phyloP scores from a whole-genome alignment of 2,329 filamentous ascomycete species.

The Diaporthe destruens region DNA sequence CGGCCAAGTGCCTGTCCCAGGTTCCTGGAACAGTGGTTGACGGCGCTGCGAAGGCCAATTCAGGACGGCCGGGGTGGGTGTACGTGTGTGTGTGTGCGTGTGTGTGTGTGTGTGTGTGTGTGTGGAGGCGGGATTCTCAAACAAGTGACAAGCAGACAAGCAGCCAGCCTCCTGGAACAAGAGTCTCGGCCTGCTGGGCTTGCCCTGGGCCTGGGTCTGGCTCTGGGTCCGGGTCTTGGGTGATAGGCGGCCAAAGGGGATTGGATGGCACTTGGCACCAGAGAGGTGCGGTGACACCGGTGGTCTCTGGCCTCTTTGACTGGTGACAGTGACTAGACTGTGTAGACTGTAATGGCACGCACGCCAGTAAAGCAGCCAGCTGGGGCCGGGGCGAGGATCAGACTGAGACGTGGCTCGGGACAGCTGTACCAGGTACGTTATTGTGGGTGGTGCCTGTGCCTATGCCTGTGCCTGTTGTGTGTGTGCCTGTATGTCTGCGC shows the following conservation, averaged over 20 bases:
- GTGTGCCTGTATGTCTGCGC: no score
- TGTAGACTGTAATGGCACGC: constrained; percentile 30
- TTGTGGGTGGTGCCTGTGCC: neutral
- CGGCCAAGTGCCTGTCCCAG: constrained; percentile 33
- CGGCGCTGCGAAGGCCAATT: constrained; percentile 21
- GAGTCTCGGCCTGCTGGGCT: constrained; percentile 40
- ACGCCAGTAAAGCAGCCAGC: constrained; percentile 36
- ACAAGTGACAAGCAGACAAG: constrained; percentile 41
- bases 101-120: neutral
- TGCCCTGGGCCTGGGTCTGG: constrained; percentile 25
- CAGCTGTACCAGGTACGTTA: constrained; percentile 5
- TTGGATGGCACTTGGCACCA: constrained; percentile 35
- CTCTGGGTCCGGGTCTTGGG: constrained; percentile 31
- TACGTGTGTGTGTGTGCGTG: constrained; percentile 23
- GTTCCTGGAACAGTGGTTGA: constrained; percentile 30
- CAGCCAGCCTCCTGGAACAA: constrained; percentile 38
- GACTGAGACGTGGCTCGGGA: constrained; percentile 32
- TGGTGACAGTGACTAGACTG: constrained; percentile 28
- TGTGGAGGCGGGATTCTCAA: constrained; percentile 40
- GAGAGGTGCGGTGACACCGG: constrained; percentile 39
- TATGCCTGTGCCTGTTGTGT: no score
- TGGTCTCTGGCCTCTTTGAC: constrained; percentile 24
- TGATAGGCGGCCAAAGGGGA: constrained; percentile 34
- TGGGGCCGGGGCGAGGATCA: constrained; percentile 33
- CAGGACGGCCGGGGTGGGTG: constrained; percentile 33